These are phyloP conservation scores for Mycena leptocephala DNA, from an alignment of 768 basidiomycete species.

Conservation along the genomic window DNA sequence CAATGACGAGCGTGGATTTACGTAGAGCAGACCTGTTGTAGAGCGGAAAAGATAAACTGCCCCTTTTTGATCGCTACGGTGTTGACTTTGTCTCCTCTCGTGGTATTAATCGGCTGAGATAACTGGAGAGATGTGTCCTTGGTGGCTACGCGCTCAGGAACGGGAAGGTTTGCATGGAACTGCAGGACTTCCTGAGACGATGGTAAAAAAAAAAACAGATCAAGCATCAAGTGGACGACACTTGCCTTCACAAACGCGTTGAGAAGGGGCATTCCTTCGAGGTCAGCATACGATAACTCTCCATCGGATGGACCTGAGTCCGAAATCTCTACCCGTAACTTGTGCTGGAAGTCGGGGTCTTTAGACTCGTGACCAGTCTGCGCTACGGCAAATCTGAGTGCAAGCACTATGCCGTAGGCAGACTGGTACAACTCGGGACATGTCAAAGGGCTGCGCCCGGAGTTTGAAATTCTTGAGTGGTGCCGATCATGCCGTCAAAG, in stretches of 20 bases:
- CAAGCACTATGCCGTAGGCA: too few relatives aligned
- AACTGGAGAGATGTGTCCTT: background rate
- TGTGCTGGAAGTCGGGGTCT: background rate
- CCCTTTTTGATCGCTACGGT: background rate
- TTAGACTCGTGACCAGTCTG: too few relatives aligned
- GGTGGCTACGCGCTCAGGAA: background rate
- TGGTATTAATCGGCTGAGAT: background rate
- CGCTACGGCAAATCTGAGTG: too few relatives aligned
- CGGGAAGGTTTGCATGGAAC: background rate
- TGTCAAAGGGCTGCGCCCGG: too few relatives aligned
- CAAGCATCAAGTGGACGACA: background rate
- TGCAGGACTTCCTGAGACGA: background rate
- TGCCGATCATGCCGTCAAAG: too few relatives aligned
- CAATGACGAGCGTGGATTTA: background rate
- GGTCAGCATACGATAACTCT: background rate
- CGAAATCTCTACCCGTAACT: background rate
- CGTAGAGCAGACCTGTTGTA: background rate
- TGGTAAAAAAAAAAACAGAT: background rate
- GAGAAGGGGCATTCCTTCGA: background rate
- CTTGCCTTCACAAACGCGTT: background rate
- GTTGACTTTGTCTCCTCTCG: background rate
- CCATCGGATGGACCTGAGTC: background rate
- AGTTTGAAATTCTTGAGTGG: too few relatives aligned
- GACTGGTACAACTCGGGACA: too few relatives aligned
- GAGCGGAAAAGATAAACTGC: background rate